Conservation (phyloP, 2,329 filamentous ascomycete species). For the Fragosphaeria purpurea region DNA sequence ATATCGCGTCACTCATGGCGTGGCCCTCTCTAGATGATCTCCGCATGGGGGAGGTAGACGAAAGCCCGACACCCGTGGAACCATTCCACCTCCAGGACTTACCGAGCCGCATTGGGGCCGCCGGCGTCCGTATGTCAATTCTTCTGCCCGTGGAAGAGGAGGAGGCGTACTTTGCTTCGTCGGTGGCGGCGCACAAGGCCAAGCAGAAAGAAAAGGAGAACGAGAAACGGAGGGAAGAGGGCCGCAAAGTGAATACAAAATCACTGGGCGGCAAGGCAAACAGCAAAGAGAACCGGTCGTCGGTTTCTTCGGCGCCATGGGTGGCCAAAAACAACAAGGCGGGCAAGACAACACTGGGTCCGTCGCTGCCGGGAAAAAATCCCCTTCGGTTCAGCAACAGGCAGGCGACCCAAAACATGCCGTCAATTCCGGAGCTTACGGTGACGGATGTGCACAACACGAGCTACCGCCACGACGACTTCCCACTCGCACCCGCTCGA, state of each 20-base stretch:
- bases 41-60: conserved; percentile 15
- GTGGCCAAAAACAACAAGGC: neutral
- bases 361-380: conserved; percentile 23
- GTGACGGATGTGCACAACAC: conserved; percentile 13
- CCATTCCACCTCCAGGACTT: conserved; percentile 41
- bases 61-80: conserved; percentile 32
- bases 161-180: conserved; percentile 13
- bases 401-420: conserved; percentile 10
- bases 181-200: conserved; percentile 5
- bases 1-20: conserved; percentile 8
- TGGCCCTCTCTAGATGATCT: conserved; percentile 10
- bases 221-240: neutral
- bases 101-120: conserved; percentile 30
- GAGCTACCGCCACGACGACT: neutral
- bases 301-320: too few species aligned
- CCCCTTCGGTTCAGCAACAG: conserved; percentile 12
- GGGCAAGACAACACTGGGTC: conserved; percentile 15
- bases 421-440: conserved; percentile 33
- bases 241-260: too few species aligned
- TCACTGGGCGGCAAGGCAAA: neutral
- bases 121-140: conserved; percentile 22
- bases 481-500: too few species aligned
- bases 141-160: conserved; percentile 20
- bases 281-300: neutral
- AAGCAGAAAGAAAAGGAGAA: conserved; percentile 5